phyloP scores from a whole-genome alignment of 2,329 filamentous ascomycete genomes.

The Eurotiales sp. region DNA sequence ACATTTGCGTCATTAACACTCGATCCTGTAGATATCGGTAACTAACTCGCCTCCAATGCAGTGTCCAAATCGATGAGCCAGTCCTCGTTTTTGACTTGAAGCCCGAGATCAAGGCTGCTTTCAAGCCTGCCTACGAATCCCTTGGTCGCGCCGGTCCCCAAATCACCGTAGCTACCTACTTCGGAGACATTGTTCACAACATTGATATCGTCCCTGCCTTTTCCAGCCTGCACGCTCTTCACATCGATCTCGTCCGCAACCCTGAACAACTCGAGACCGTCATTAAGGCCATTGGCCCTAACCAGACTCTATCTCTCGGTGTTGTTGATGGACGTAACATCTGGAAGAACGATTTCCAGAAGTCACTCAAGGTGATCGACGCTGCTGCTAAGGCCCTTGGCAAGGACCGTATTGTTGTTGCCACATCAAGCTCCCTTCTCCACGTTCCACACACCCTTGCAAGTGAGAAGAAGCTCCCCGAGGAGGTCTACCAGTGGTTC shows the following conservation, averaged over 20 bases:
- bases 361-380: constrained; percentile 87
- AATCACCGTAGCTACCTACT: constrained; percentile 92
- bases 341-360: constrained; percentile 99
- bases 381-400: constrained; percentile 89
- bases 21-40: background rate
- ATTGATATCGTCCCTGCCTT: constrained; percentile 77
- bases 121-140: constrained; percentile 97
- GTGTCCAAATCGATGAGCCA: constrained; percentile 97
- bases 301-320: constrained; percentile 89
- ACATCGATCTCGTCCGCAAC: constrained; percentile 96
- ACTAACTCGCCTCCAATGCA: constrained; percentile 28
- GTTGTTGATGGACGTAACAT: constrained; percentile 99
- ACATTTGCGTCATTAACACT: background rate
- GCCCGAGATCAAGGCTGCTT: constrained; percentile 86
- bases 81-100: constrained; percentile 92
- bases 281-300: constrained; percentile 74
- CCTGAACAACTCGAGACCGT: constrained; percentile 94
- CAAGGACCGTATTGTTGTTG: constrained; percentile 94
- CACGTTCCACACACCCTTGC: constrained; percentile 97
- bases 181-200: constrained; percentile 99
- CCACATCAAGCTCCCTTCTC: constrained; percentile 94
- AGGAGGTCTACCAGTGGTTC: constrained; percentile 96
- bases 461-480: constrained; percentile 96
- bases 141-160: constrained; percentile 79
- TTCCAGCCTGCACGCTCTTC: constrained; percentile 73